Conservation (phyloP, 345 rosid species). For the Microthlaspi erraticum region DNA sequence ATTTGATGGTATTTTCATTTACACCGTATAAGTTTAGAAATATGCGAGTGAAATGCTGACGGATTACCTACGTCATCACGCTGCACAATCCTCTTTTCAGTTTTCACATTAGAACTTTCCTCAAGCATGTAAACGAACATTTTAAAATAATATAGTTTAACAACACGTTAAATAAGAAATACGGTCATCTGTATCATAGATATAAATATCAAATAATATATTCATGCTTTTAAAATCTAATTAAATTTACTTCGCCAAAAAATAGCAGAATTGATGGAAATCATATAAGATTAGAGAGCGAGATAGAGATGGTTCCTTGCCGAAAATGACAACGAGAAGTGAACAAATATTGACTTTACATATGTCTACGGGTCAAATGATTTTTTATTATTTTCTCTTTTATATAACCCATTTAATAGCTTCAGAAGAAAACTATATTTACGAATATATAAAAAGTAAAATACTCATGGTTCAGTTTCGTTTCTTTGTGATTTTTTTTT, state of each 20-base stretch:
- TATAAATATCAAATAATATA: background rate
- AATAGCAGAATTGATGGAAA: slow-evolving; percentile 4
- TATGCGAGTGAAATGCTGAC: slow-evolving; percentile 22
- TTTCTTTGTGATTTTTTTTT: background rate
- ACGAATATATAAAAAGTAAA: background rate
- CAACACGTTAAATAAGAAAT: background rate
- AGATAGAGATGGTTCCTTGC: slow-evolving; percentile 2
- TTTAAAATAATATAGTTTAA: background rate
- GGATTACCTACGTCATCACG: slow-evolving; percentile 32
- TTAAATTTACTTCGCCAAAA: background rate
- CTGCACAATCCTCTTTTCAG: background rate
- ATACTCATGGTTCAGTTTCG: background rate
- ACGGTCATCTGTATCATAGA: background rate
- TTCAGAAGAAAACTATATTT: background rate
- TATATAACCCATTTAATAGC: background rate
- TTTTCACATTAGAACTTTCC: slow-evolving; percentile 35
- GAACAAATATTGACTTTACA: slow-evolving; percentile 14
- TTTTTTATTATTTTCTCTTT: background rate
- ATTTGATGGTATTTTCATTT: background rate
- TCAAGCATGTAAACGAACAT: slow-evolving; percentile 8
- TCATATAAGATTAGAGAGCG: background rate
- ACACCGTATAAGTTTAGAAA: background rate
- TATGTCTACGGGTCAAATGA: slow-evolving; percentile 17
- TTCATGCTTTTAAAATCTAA: slow-evolving; percentile 8
- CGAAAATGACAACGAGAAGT: slow-evolving; percentile 33